phyloP scores from a whole-genome alignment of 768 basidiomycete species.

The Serendipita sp. region DNA sequence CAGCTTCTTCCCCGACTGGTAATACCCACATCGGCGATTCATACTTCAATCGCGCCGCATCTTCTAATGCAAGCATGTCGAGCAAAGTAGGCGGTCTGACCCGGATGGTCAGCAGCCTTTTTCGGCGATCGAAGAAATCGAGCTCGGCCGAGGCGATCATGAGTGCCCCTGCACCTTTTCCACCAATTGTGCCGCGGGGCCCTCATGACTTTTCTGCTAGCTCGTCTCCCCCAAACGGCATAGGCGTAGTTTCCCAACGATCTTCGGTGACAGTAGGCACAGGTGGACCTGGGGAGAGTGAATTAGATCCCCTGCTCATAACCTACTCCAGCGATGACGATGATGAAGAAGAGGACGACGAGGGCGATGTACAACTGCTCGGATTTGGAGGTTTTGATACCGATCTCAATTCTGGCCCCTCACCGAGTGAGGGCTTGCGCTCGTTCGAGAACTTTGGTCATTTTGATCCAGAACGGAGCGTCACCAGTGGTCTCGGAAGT shows the following conservation, averaged over 20 bases:
- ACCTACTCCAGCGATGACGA: slow-evolving; percentile 1
- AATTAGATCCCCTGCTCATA: neutral
- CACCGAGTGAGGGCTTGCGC: neutral
- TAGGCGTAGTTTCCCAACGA: neutral
- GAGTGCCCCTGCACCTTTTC: neutral
- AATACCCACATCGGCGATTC: neutral
- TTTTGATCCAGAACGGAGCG: neutral
- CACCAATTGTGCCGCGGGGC: neutral
- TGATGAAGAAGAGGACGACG: neutral
- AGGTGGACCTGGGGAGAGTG: neutral
- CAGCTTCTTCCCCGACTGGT: slow-evolving; percentile 1
- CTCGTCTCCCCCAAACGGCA: neutral
- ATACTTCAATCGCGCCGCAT: neutral
- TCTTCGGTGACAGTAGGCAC: neutral
- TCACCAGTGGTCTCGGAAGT: neutral
- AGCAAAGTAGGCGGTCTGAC: neutral
- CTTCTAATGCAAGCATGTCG: neutral
- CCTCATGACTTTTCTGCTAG: neutral
- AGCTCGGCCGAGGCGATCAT: slow-evolving; percentile 2
- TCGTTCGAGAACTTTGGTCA: neutral
- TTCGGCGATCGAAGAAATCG: slow-evolving; percentile 3
- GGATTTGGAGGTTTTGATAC: neutral
- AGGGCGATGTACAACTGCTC: neutral
- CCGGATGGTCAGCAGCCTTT: neutral
- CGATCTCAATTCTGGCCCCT: neutral